Evolutionary conservation across 768 basidiomycete genomes (phyloP), one percentile per base, ranked within the genome.

Genomic region (Amanita rimosa): DNA sequence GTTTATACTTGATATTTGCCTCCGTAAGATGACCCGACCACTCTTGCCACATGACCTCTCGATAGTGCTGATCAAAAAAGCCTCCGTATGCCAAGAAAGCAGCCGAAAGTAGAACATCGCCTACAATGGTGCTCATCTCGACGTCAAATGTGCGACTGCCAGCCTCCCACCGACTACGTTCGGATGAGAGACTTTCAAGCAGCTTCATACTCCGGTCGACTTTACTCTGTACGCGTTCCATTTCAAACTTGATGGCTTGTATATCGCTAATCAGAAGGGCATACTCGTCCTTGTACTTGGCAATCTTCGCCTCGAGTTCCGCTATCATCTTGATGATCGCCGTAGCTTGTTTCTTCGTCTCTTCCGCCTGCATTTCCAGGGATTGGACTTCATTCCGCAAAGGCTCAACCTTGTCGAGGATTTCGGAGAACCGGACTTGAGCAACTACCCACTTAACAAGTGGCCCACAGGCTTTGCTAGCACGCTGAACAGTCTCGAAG

Each of bases 121-220:
- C 96, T 31, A 94, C 91, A 54, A 98, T 94, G 37, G 96, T 99
- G 62, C 90, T 86, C 95, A 98, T 98, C 64, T 98, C 95, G 1
- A 83, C 79, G 58, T 97, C 96, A 62, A 99, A 99, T 0, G 93
- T 93, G 44, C 84, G 81, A 64, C 94, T 97, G 29, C 93, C 92
- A 3, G 79, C 69, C 62, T 98, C 93, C 96, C 96, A 99, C 52
- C 96, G 83, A 37, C 76, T 74, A 61, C 90, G 78, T 65, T 99
- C 96, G 0, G 96, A 97, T 7, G 93, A 96, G 57, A 99, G 70
- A 64, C 90, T 95, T 60, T 85, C 87, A 37, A 99, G 73, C 41
- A 98, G 73, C 53, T 84, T 96, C 85, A 98, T 90, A 62, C 92
- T 95, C 54, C 95, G 86, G 61, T 95, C 87, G 31, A 99, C 96